phyloP scores from a whole-genome alignment of 2,329 filamentous ascomycete genomes.

The Achaetomium macrosporum region DNA sequence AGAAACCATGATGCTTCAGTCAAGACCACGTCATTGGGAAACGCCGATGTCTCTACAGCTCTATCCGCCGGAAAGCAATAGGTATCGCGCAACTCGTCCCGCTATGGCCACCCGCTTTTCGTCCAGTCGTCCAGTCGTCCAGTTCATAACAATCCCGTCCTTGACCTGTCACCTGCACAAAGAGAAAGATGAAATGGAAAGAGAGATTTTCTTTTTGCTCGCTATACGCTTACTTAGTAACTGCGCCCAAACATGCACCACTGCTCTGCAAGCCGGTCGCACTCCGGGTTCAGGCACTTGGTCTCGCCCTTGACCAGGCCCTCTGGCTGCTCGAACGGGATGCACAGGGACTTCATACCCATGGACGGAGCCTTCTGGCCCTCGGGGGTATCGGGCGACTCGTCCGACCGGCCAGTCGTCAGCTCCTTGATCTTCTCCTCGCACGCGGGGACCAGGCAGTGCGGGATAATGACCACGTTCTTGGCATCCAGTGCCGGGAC shows the following conservation, averaged over 20 bases:
- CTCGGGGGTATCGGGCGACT: conserved; percentile 42
- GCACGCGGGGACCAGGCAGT: conserved; percentile 70
- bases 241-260: conserved; percentile 91
- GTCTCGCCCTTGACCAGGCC: conserved; percentile 74
- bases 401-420: conserved; percentile 28
- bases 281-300: conserved; percentile 89
- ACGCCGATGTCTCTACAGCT: not conserved
- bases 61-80: conserved; percentile 2
- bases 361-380: conserved; percentile 51
- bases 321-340: conserved; percentile 72
- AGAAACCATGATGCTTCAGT: no score
- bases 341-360: conserved; percentile 69
- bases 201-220: not conserved
- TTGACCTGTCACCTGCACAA: not conserved
- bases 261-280: conserved; percentile 66
- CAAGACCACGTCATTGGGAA: not conserved
- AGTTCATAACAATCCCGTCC: not conserved
- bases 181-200: not conserved
- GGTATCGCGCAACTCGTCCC: conserved; percentile 10
- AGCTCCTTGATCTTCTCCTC: conserved; percentile 52
- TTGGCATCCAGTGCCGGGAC: conserved; percentile 83
- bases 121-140: not conserved
- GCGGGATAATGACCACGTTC: conserved; percentile 88
- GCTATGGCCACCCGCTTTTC: not conserved
- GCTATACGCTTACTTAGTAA: conserved; percentile 39